Evolutionary conservation across 495 filamentous ascomycete genomes (phyloP), one percentile per base, ranked within the genome.

Genomic region (Talaromyces thailandensis): DNA sequence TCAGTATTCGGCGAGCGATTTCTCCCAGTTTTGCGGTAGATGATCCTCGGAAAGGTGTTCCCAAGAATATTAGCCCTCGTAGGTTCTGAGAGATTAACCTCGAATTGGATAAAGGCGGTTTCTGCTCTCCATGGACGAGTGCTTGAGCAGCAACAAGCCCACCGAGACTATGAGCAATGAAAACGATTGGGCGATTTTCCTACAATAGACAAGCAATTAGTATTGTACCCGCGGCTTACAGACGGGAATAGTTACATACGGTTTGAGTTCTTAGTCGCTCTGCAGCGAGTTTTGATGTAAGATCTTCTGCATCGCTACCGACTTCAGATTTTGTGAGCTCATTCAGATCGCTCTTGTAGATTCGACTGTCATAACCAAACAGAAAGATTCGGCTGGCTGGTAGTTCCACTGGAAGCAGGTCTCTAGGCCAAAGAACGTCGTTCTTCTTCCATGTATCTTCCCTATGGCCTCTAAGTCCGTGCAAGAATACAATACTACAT

Each of bases 21-120:
- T 51, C 45, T n/a, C n/a, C 45, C 45, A 51, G 45, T 24, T 51
- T 51, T 24, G 23, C 23, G 16, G 45, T 24, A n/a, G 45, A 51
- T n/a, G 45, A 51, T n/a, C 23, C 45, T 51, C 45, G 45, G 45
- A 51, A 51, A 4, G 76, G 76, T 25, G 75, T 77, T 5, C 75
- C 72, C 4, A 79, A 64, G 61, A 80, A 81, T 12, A 68, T 59
- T 29, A 81, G 69, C 4, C 71, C 74, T 8, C 62, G 57, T 16
- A 71, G 72, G 12, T n/a, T 69, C 11, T 63, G 35, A 29, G 72
- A 64, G 8, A 80, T 66, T n/a, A 14, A 48, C 65, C 26, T 66
- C 62, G 1, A 75, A 66, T 61, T 75, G 70, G 56, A 56, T 14
- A 37, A 65, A 70, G 35, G 60, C 48, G 32, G 55, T 62, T n/a